These are phyloP conservation scores for Trapa incisa DNA, from an alignment of 345 rosid genomes.

Conservation along the genomic window DNA sequence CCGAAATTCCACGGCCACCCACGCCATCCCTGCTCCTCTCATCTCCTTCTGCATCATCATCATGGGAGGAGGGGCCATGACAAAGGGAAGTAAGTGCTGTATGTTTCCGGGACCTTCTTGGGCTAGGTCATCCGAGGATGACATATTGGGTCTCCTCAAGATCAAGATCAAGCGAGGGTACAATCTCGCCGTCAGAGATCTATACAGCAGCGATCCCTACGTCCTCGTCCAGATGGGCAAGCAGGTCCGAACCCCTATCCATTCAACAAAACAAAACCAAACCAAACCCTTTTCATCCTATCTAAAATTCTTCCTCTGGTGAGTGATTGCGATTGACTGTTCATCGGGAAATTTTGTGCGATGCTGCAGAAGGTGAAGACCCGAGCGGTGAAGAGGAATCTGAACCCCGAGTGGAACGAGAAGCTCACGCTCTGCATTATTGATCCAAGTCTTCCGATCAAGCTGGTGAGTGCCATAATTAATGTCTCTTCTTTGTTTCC, in stretches of 20 bases:
- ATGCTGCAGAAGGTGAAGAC: conserved; percentile 13
- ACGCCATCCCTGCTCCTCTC: too few relatives aligned
- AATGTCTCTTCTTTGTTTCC: neutral
- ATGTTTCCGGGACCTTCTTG: neutral
- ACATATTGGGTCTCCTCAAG: conserved; percentile 54
- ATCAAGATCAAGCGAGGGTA: conserved; percentile 56
- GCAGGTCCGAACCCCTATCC: conserved; percentile 2
- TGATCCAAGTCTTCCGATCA: conserved; percentile 9
- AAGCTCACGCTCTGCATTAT: conserved; percentile 8
- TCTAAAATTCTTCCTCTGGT: neutral
- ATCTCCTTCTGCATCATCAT: too few relatives aligned
- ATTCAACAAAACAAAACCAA: too few relatives aligned
- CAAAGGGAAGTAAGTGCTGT: neutral
- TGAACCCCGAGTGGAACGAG: conserved; percentile 15
- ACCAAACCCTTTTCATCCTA: neutral
- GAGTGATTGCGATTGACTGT: neutral
- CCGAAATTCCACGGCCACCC: too few relatives aligned
- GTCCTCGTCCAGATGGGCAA: conserved; percentile 10
- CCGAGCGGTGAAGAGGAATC: conserved; percentile 13
- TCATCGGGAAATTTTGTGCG: neutral
- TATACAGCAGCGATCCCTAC: conserved; percentile 15
- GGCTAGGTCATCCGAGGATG: conserved; percentile 32
- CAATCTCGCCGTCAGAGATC: conserved; percentile 75
- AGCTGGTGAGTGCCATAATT: conserved; percentile 8
- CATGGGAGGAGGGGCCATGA: neutral